A percentile compares a stretch with the other conserved stretches of the same genome.
Evolutionary conservation across 2,329 filamentous ascomycete genomes (phyloP).

Genomic region (Epichloe sibirici): DNA sequence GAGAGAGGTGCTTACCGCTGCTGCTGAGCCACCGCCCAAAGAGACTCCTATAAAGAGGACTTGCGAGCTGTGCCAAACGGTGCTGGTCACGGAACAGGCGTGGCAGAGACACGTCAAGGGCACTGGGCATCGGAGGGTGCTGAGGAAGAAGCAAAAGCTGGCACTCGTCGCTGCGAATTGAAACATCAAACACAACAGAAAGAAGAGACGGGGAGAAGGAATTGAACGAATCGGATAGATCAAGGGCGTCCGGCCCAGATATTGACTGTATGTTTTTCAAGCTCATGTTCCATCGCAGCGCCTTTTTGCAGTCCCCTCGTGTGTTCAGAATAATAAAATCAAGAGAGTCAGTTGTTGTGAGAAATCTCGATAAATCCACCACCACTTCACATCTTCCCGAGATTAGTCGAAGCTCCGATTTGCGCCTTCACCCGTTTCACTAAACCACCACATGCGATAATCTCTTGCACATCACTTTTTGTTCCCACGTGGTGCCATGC

Average conservation of each 20-base stretch:
- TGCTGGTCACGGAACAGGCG: conserved; percentile 41
- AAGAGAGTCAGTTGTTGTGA: too few relatives aligned
- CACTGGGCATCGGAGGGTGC: conserved; percentile 20
- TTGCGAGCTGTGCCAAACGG: conserved; percentile 64
- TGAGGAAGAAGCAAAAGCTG: conserved; percentile 24
- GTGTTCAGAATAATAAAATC: too few relatives aligned
- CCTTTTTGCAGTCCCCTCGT: too few relatives aligned
- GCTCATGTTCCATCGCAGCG: not conserved
- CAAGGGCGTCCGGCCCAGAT: conserved; percentile 14
- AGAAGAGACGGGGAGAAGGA: not conserved
- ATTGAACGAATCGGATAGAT: conserved; percentile 1
- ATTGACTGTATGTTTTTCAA: conserved; percentile 17
- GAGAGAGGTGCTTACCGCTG: conserved; percentile 41
- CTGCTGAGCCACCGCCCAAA: conserved; percentile 31
- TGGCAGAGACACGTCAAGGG: conserved; percentile 29
- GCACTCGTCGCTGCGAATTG: conserved; percentile 22
- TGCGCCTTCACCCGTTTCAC: conserved; percentile 73
- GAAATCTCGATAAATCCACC: too few relatives aligned
- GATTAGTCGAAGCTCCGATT: conserved; percentile 26
- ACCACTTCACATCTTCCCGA: too few relatives aligned
- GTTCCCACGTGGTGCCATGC: conserved; percentile 55
- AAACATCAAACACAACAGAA: not conserved
- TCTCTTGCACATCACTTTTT: conserved; percentile 80
- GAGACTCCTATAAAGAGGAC: conserved; percentile 43
- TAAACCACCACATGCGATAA: conserved; percentile 64